phyloP scores from a whole-genome alignment of 2,329 filamentous ascomycete genomes.

The Botrytis sinoallii region DNA sequence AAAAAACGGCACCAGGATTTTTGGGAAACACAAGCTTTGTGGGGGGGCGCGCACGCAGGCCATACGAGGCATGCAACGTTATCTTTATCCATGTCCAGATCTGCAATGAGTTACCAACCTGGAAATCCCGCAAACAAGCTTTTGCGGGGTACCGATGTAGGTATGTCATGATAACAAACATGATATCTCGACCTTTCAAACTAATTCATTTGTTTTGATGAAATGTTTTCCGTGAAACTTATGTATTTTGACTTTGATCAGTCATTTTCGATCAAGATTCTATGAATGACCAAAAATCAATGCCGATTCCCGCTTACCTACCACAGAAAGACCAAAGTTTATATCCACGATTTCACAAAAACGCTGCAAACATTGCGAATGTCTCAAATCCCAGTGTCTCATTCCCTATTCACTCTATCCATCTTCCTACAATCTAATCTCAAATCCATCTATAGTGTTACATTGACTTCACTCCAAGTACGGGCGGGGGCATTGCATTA shows the following conservation, averaged over 20 bases:
- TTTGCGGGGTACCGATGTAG: background rate
- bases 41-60: background rate
- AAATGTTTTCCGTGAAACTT: too few relatives aligned
- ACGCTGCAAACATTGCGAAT: background rate
- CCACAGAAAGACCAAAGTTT: background rate
- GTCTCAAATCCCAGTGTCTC: background rate
- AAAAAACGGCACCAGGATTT: background rate
- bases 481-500: background rate
- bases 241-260: background rate
- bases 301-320: background rate
- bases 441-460: background rate
- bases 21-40: conserved; percentile 12
- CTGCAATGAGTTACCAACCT: background rate
- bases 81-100: background rate
- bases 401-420: too few relatives aligned
- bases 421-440: background rate
- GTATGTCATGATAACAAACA: background rate
- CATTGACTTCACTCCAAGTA: background rate
- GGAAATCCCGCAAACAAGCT: background rate
- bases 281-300: background rate
- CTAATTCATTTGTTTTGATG: background rate
- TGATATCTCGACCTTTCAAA: background rate
- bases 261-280: background rate
- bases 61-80: conserved; percentile 1
- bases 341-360: background rate